Evolutionary conservation across 768 basidiomycete genomes (phyloP).

Genomic region (Tulasnella sp.): DNA sequence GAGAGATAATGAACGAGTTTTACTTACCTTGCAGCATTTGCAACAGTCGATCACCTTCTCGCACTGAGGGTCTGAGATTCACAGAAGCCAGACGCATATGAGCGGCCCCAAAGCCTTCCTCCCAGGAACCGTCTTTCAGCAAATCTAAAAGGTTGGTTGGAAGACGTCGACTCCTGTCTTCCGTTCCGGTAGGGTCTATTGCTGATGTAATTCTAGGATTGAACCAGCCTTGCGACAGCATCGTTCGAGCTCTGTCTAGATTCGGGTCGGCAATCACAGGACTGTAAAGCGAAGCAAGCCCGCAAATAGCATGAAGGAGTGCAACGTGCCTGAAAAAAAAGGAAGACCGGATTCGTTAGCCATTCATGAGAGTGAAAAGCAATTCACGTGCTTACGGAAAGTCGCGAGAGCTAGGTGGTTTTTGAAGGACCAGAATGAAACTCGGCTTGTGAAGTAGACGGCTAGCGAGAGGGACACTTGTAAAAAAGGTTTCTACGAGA

Average conservation of each 20-base stretch:
- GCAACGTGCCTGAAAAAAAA: neutral
- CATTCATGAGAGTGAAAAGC: neutral
- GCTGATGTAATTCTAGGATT: no score
- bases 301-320: conserved; percentile 15
- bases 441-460: neutral
- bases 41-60: neutral
- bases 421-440: neutral
- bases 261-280: neutral
- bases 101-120: neutral
- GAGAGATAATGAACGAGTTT: neutral
- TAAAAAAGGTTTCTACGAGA: neutral
- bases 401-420: neutral
- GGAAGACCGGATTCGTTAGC: neutral
- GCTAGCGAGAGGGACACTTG: neutral
- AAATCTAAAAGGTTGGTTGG: neutral
- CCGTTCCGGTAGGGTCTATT: neutral
- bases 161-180: neutral
- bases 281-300: conserved; percentile 12
- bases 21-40: conserved; percentile 2
- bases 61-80: neutral
- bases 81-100: neutral
- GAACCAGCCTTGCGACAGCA: neutral
- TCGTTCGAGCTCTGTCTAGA: conserved; percentile 18
- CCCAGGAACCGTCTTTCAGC: neutral
- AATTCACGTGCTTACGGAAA: neutral